Evolutionary conservation across 805 yeast genomes (phyloP).

Genomic region (Metschnikowia reukaufii): DNA sequence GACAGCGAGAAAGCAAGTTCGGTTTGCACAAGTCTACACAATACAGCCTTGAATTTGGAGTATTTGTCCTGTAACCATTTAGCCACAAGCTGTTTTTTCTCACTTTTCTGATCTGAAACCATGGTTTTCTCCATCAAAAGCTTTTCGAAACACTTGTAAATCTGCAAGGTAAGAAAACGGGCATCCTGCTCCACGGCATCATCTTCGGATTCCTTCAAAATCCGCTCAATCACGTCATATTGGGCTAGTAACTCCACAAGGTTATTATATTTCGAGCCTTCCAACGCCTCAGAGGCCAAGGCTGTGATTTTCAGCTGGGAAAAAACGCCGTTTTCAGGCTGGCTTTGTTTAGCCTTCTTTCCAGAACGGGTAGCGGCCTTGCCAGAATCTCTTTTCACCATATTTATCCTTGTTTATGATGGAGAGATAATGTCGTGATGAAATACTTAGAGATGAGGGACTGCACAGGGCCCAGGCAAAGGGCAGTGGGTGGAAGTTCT

Average conservation of each 20-base stretch:
- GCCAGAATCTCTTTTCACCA: slow-evolving; percentile 24
- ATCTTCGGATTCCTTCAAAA: slow-evolving; percentile 20
- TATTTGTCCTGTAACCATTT: slow-evolving; percentile 66
- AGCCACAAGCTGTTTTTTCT: slow-evolving; percentile 49
- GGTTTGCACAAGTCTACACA: slow-evolving; percentile 43
- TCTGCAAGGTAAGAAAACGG: slow-evolving; percentile 41
- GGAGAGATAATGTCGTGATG: neutral
- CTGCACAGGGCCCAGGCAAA: slow-evolving; percentile 6
- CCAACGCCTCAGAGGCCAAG: slow-evolving; percentile 31
- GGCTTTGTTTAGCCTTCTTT: slow-evolving; percentile 12
- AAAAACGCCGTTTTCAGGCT: slow-evolving; percentile 15
- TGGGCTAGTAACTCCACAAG: slow-evolving; percentile 48
- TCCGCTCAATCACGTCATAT: slow-evolving; percentile 26
- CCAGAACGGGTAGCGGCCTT: slow-evolving; percentile 4
- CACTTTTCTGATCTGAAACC: slow-evolving; percentile 34
- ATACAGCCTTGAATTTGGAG: slow-evolving; percentile 47
- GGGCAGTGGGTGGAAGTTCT: neutral
- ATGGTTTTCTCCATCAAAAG: slow-evolving; percentile 43
- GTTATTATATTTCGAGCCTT: slow-evolving; percentile 56
- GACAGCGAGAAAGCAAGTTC: slow-evolving; percentile 46
- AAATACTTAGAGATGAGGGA: slow-evolving; percentile 10
- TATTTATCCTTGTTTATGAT: neutral
- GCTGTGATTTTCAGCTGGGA: slow-evolving; percentile 24
- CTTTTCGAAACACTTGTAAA: slow-evolving; percentile 50
- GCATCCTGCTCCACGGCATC: slow-evolving; percentile 31